Base-by-base conservation (phyloP, 1,284 basidiomycete species). In the Exsudoporus floridanus region DNA sequence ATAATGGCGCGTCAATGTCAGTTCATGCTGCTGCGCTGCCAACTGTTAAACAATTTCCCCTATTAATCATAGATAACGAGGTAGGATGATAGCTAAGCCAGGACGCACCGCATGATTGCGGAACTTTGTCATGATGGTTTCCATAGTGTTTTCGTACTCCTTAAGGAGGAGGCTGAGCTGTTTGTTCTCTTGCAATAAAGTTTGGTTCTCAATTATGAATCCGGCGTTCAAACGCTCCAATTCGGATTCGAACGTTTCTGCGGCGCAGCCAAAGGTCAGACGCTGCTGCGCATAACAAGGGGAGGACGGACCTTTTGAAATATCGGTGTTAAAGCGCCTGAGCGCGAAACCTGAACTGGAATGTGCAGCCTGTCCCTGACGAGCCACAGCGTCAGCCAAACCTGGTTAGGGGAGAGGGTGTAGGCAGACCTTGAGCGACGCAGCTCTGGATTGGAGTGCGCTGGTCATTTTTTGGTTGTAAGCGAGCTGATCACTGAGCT, bases 121-220 rank as follows among this genome's bases (percentile, higher is more conserved):
- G 70, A 98, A 98, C 74, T 98, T 98, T 53, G 84, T 76, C 96
- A 99, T 98, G 67, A 99, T 90, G 33, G 87, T 94, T 66, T 98
- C 95, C 73, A 99, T 82, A 1, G 95, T 98, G 56, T 81, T 79
- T 70, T 99, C 96, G 69, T 97, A 96, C 72, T 99, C 97, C 63
- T 94, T 94, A 52, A 99, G 75, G 25, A 99, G 77, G 25, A 83
- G 69, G 54, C 88, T 89, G 28, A 98, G 80, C 69, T 98, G 94
- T 70, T 92, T 94, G 76, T 98, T 98, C 73, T 99, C 96, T 60
- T 98, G 88, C 46, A 91, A 77, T 1, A 99, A 76, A 0, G 84
- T 81, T 66, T 97, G 94, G 69, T 98, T 98, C 74, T 99, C 97
- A 54, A 95, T 86, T 47, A 97, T 85, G 35, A 94, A 84, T 57